A percentile compares a stretch with the other conserved stretches of the same genome.
Conservation (phyloP, 768 basidiomycete species). For the Tulasnella sp. region DNA sequence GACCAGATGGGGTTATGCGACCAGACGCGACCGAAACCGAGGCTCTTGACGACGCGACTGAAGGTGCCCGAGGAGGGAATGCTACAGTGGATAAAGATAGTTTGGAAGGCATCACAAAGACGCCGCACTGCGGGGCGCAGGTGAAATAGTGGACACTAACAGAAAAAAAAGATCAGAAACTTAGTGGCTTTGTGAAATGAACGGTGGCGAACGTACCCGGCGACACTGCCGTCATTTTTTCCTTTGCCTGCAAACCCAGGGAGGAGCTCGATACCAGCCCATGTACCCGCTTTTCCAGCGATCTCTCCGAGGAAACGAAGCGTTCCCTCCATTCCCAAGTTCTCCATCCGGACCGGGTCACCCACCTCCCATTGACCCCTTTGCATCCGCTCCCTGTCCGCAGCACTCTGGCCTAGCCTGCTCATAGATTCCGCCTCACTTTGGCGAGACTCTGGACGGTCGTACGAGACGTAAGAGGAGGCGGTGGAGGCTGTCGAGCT, state of each 20-base stretch:
- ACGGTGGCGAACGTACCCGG: conserved; percentile 56
- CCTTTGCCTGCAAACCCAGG: conserved; percentile 85
- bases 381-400: conserved; percentile 22
- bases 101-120: conserved; percentile 82
- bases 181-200: conserved; percentile 22
- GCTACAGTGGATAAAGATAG: conserved; percentile 73
- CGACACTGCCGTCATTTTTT: conserved; percentile 90
- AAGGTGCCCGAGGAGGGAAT: conserved; percentile 60
- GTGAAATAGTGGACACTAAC: conserved; percentile 82
- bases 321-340: conserved; percentile 80
- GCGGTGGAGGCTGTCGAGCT: conserved; percentile 19
- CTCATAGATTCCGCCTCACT: conserved; percentile 25
- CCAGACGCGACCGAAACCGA: conserved; percentile 41
- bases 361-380: conserved; percentile 49
- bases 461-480: conserved; percentile 18
- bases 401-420: conserved; percentile 24
- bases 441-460: conserved; percentile 20
- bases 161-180: not conserved
- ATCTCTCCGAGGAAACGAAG: conserved; percentile 80
- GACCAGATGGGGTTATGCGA: conserved; percentile 29
- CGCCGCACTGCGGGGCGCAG: conserved; percentile 81
- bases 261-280: conserved; percentile 89
- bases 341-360: conserved; percentile 81
- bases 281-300: conserved; percentile 81
- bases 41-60: conserved; percentile 69